Percentiles rank a stretch among this genome's conserved stretches.
phyloP scores from a whole-genome alignment of 2,329 filamentous ascomycete species.

The Fusarium fujikuroi region DNA sequence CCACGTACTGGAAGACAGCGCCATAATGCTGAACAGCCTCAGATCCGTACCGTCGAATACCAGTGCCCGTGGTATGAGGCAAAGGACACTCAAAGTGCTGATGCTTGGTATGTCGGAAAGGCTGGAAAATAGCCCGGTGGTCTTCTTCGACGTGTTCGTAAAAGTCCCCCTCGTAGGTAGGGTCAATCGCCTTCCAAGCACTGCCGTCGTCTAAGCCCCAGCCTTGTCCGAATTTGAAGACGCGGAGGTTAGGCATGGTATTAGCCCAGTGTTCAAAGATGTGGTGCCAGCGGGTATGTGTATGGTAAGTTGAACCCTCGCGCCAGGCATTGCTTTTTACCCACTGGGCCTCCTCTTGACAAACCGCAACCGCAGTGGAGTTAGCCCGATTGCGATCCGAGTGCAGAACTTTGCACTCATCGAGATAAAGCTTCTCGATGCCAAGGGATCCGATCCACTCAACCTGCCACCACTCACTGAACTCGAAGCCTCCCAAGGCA shows the following conservation, averaged over 20 bases:
- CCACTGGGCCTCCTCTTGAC: neutral
- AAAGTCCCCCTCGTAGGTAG: neutral
- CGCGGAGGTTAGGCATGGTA: neutral
- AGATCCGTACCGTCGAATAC: neutral
- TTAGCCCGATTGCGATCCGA: neutral
- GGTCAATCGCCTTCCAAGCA: neutral
- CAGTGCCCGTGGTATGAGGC: neutral
- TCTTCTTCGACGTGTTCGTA: neutral
- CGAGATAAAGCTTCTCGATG: constrained; percentile 52
- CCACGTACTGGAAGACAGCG: neutral
- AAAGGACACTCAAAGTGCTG: constrained; percentile 8
- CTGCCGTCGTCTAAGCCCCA: neutral
- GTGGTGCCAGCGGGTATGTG: neutral
- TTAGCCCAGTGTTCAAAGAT: constrained; percentile 11
- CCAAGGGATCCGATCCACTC: constrained; percentile 56
- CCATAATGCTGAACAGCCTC: neutral
- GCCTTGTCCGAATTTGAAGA: constrained; percentile 8
- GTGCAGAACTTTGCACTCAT: constrained; percentile 52
- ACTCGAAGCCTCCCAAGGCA: constrained; percentile 52
- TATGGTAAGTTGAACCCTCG: neutral
- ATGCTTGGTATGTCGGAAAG: neutral
- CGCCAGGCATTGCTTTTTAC: fast-evolving
- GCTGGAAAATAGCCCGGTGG: neutral
- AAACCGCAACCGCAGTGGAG: neutral
- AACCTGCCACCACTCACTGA: constrained; percentile 57